Conservation (phyloP, 176 grass and related monocot genomes). For the Eragrostis nindensis region DNA sequence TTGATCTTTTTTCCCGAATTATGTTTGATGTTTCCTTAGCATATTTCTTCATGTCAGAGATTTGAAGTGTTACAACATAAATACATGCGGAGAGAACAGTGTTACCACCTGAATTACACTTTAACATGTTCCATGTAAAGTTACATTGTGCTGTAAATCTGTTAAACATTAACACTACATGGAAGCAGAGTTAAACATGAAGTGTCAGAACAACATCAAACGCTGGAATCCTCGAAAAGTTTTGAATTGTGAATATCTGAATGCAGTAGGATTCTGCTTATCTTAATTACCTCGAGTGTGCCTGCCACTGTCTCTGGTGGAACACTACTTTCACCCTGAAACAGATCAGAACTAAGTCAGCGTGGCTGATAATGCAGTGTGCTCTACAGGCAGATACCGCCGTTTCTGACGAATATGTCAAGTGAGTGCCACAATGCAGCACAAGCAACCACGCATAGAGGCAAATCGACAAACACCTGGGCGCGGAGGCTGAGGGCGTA, state of each 20-base stretch:
- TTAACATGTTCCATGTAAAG: background rate
- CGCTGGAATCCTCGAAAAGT: background rate
- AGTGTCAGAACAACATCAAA: background rate
- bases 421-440: background rate
- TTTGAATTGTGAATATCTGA: background rate
- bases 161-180: background rate
- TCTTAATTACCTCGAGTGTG: constrained; percentile 75
- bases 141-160: background rate
- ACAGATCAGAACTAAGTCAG: background rate
- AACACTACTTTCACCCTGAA: constrained; percentile 84
- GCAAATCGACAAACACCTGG: constrained; percentile 45
- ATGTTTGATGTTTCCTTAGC: background rate
- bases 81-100: background rate
- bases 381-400: background rate
- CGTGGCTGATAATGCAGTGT: background rate
- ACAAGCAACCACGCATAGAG: background rate
- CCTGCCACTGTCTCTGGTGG: constrained; percentile 58
- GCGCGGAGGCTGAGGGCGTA: constrained; percentile 84
- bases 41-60: background rate
- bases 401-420: background rate
- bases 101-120: background rate
- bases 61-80: background rate
- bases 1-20: too few relatives aligned
- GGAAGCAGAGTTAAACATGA: background rate
- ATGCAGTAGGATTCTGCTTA: background rate